A percentile compares a stretch with the other conserved stretches of the same genome.
phyloP scores from a whole-genome alignment of 768 basidiomycete genomes.

The Lactarius sp. region DNA sequence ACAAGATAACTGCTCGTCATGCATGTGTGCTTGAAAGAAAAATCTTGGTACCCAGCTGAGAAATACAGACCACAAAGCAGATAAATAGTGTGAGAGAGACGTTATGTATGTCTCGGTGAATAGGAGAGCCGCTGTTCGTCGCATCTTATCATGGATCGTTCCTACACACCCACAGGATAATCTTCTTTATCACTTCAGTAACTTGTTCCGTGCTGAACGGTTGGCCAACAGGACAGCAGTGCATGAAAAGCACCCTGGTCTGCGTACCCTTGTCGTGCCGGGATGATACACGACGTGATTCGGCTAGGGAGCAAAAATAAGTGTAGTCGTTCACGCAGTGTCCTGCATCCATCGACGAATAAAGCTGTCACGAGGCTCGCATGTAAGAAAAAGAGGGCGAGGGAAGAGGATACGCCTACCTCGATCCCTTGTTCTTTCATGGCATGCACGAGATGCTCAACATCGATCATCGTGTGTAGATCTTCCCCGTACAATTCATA shows the following conservation, averaged over 20 bases:
- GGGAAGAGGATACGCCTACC: constrained; percentile 32
- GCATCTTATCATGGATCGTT: constrained; percentile 19
- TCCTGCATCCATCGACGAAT: constrained; percentile 69
- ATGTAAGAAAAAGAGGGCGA: constrained; percentile 1
- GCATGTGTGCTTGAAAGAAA: background rate
- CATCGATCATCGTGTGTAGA: constrained; percentile 50
- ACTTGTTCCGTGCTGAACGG: constrained; percentile 63
- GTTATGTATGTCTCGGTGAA: background rate
- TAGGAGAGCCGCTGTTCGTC: constrained; percentile 3
- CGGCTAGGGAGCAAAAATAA: constrained; percentile 70
- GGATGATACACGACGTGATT: constrained; percentile 42
- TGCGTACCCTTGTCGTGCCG: constrained; percentile 26
- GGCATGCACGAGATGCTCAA: constrained; percentile 48
- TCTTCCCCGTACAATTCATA: constrained; percentile 51
- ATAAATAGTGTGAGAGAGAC: background rate
- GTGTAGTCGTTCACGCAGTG: constrained; percentile 73
- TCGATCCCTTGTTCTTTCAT: constrained; percentile 45
- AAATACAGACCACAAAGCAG: background rate
- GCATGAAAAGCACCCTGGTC: constrained; percentile 57
- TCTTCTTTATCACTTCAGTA: constrained; percentile 56
- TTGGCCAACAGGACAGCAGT: constrained; percentile 64
- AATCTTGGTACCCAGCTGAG: constrained; percentile 13
- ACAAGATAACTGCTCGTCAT: background rate
- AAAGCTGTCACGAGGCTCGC: constrained; percentile 44
- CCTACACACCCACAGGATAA: constrained; percentile 54